These are phyloP conservation scores for Exophiala bonariae DNA, from an alignment of 2,329 filamentous ascomycete species.

Conservation along the genomic window DNA sequence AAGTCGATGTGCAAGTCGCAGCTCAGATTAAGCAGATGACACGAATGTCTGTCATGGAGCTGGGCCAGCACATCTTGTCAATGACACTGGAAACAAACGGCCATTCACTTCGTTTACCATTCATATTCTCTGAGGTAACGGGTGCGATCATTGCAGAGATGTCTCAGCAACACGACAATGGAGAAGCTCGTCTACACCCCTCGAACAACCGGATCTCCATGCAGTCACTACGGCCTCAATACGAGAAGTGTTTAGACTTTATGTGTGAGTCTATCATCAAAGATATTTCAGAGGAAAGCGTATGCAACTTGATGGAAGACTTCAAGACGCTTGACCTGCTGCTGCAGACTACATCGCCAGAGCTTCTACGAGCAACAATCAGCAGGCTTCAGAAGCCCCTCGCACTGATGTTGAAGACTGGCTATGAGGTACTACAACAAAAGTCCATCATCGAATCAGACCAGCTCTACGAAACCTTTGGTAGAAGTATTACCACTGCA, in stretches of 20 bases:
- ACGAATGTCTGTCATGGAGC: slow-evolving; percentile 49
- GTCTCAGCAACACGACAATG: slow-evolving; percentile 1
- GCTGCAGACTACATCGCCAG: neutral
- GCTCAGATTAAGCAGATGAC: slow-evolving; percentile 53
- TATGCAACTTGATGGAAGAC: neutral
- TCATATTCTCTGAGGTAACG: slow-evolving; percentile 8
- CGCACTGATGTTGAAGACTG: slow-evolving; percentile 37
- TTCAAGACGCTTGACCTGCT: slow-evolving; percentile 4
- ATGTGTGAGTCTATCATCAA: slow-evolving; percentile 3
- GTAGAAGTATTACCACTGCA: slow-evolving; percentile 2
- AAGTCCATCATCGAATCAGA: neutral
- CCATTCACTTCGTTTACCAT: neutral
- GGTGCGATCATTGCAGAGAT: slow-evolving; percentile 3
- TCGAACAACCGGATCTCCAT: slow-evolving; percentile 1
- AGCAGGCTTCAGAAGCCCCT: slow-evolving; percentile 25
- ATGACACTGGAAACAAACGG: slow-evolving; percentile 7
- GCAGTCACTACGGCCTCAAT: slow-evolving; percentile 4
- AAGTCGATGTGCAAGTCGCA: slow-evolving; percentile 47
- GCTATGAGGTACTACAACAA: slow-evolving; percentile 26
- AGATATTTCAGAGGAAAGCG: neutral
- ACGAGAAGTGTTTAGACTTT: slow-evolving; percentile 11
- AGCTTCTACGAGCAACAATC: neutral
- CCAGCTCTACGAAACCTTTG: slow-evolving; percentile 2
- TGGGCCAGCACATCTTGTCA: slow-evolving; percentile 49
- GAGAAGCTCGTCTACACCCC: neutral